These are phyloP conservation scores for Botrytis deweyae DNA, from an alignment of 2,329 filamentous ascomycete species.

Conservation along the genomic window DNA sequence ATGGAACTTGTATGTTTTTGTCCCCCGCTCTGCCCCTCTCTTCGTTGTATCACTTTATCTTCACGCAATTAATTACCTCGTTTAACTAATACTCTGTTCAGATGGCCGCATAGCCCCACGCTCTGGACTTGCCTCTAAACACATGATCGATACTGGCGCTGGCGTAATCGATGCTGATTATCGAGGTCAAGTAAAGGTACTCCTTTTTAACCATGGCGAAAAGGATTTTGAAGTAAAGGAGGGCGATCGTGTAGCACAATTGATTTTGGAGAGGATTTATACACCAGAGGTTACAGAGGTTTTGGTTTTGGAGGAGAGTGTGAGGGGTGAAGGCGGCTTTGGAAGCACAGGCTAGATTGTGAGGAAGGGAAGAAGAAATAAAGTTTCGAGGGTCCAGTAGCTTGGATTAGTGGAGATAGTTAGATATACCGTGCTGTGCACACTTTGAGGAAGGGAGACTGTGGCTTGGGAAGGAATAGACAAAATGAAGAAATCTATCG, in stretches of 20 bases:
- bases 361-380: background rate
- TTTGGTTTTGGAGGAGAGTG: slow-evolving; percentile 82
- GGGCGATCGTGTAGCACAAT: slow-evolving; percentile 89
- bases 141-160: slow-evolving; percentile 94
- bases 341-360: slow-evolving; percentile 70
- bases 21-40: background rate
- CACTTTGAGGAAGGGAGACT: background rate
- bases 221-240: slow-evolving; percentile 76
- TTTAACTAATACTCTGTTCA: slow-evolving; percentile 40
- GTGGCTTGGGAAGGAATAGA: background rate
- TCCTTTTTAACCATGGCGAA: slow-evolving; percentile 91
- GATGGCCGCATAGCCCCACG: slow-evolving; percentile 88
- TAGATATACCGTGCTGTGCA: background rate
- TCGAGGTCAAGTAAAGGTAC: slow-evolving; percentile 86
- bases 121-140: slow-evolving; percentile 86
- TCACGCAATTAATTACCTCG: background rate
- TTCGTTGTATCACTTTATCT: background rate
- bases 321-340: slow-evolving; percentile 86
- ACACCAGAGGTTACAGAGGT: slow-evolving; percentile 93
- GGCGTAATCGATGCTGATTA: slow-evolving; percentile 99
- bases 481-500: slow-evolving; percentile 5
- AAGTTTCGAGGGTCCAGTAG: slow-evolving; percentile 11
- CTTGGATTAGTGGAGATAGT: background rate
- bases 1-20: slow-evolving; percentile 72
- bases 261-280: slow-evolving; percentile 90